Evolutionary conservation across 768 basidiomycete species (phyloP).

Genomic region (Calocybe gangraenosa): DNA sequence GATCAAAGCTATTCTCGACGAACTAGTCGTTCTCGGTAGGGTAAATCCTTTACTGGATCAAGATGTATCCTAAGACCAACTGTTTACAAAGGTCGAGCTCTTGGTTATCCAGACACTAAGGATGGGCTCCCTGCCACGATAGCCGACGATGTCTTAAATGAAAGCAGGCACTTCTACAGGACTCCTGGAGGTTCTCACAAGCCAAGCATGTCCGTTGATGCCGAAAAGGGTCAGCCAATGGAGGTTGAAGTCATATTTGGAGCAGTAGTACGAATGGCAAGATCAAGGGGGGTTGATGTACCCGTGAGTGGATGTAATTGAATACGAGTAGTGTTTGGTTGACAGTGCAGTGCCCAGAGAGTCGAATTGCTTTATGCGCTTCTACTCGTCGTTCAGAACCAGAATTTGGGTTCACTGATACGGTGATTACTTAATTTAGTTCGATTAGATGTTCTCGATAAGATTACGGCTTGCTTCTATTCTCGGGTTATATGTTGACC

Average conservation of each 20-base stretch:
- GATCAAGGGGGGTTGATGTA: slow-evolving; percentile 35
- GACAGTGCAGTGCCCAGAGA: slow-evolving; percentile 31
- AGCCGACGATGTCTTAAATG: slow-evolving; percentile 33
- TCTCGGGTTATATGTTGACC: no score
- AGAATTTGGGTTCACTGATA: no score
- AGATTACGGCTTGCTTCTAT: no score
- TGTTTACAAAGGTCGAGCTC: slow-evolving; percentile 12
- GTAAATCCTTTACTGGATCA: neutral
- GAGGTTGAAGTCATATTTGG: slow-evolving; percentile 69
- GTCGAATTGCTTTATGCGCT: slow-evolving; percentile 59
- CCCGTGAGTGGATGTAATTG: slow-evolving; percentile 40
- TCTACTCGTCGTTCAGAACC: slow-evolving; percentile 58
- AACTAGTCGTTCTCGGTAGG: slow-evolving; percentile 39
- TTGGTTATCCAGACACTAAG: slow-evolving; percentile 20
- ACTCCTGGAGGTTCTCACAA: slow-evolving; percentile 40
- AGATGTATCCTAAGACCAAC: neutral
- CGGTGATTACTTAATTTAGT: no score
- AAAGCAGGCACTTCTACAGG: slow-evolving; percentile 34
- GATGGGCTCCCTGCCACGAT: slow-evolving; percentile 45
- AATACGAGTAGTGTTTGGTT: neutral
- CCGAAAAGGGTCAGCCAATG: slow-evolving; percentile 48
- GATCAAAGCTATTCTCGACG: slow-evolving; percentile 40
- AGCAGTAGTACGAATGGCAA: slow-evolving; percentile 52
- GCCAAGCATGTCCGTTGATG: slow-evolving; percentile 64
- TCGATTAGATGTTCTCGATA: no score